These are phyloP conservation scores for Verticillium nonalfalfae DNA, from an alignment of 2,329 filamentous ascomycete species.

Conservation along the genomic window DNA sequence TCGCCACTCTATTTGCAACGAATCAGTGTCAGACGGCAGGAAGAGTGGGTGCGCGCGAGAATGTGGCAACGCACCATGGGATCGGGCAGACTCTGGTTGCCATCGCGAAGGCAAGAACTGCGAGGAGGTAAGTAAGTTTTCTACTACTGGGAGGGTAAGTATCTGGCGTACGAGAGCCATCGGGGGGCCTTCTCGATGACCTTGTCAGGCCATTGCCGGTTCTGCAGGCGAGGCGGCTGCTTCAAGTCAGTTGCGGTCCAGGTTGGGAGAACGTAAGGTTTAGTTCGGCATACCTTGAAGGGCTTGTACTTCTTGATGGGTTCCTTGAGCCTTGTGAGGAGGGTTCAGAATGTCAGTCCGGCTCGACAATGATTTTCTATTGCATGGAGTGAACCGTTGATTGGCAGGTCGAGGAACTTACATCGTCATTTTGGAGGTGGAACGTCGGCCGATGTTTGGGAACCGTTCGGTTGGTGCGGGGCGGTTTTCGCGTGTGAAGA, in stretches of 20 bases:
- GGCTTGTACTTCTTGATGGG: conserved; percentile 14
- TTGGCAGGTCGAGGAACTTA: conserved; percentile 5
- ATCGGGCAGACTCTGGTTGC: conserved; percentile 88
- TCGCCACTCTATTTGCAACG: conserved; percentile 64
- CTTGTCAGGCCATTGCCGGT: conserved; percentile 80
- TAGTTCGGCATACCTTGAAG: conserved; percentile 5
- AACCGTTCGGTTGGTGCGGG: conserved; percentile 4
- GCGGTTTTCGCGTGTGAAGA: conserved; percentile 2
- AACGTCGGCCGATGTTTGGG: neutral
- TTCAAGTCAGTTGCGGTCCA: neutral
- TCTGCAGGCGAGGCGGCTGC: conserved; percentile 53
- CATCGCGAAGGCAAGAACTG: conserved; percentile 59
- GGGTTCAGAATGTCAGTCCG: neutral
- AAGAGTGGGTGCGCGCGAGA: neutral
- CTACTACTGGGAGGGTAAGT: neutral
- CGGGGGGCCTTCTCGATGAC: conserved; percentile 77
- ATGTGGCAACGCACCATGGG: conserved; percentile 66
- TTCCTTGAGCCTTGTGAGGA: conserved; percentile 7
- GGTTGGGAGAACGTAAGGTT: neutral
- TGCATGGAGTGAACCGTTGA: neutral
- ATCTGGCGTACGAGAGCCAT: conserved; percentile 60
- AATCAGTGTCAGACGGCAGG: conserved; percentile 5
- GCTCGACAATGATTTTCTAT: neutral
- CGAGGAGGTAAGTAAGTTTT: conserved; percentile 1
- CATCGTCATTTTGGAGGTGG: conserved; percentile 11